Base-by-base conservation (phyloP, 31 red algal genomes). In the Bonnemaisonia californica region DNA sequence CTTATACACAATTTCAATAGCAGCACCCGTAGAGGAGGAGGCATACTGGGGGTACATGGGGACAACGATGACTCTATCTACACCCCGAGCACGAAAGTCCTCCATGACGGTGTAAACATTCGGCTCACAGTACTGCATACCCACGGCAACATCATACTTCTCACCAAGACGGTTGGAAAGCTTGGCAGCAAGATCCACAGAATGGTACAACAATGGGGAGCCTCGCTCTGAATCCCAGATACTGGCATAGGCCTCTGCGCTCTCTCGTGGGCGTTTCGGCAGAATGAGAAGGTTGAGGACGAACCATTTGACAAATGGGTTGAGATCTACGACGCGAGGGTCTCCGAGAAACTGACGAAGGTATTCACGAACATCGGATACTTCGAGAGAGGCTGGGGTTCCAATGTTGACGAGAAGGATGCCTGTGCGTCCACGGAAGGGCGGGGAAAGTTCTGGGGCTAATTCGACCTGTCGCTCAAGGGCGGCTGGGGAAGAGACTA, bases 21-120 rank as follows among this genome's bases (percentile, higher is more conserved):
- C 93, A 41, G 93, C 82, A 28, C 97, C 97, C 32, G 97, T 99
- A 1, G 97, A 73, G 3, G 89, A 90, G 4, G 89, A 93, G 47
- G 97, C 97, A 87, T 93, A 99, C 31, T 99, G 97, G 9, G 97
- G 97, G 73, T 90, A 99, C 86, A 96, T 87, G 2, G 97, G 97
- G 22, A 96, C 85, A 11, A 99, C 76, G 26, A 99, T 89, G 23
- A 99, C 59, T 61, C 91, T 60, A 69, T 99, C 97, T 8, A 96
- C 88, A 29, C 93, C 93, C 9, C 63, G 57, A n/a, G 69, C 79
- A 22, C 90, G 85, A 37, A 96, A 84, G 4, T 87, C 69, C 31
- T 88, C 81, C 90, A 99, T 91, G 54, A 83, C 92, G 21, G 83
- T 79, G n/a, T 76, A 76, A 4, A 99, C 77, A 40, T 88, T 94